Base-by-base conservation (phyloP, 2,329 filamentous ascomycete species). In the Teratosphaeria destructans region DNA sequence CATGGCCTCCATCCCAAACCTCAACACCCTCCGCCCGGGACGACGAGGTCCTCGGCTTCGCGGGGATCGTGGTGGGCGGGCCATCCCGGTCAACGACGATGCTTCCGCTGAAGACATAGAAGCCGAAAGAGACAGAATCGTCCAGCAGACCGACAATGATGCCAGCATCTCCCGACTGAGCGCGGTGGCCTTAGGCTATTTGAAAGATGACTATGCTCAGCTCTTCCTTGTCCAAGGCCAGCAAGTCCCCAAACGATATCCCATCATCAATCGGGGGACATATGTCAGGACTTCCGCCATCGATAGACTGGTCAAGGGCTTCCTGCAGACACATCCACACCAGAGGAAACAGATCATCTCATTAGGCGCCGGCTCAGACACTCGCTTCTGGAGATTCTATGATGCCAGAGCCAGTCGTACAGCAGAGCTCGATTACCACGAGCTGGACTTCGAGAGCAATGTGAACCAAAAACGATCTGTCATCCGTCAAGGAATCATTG, bases 231-330 rank as follows among this genome's bases (percentile, higher is more conserved):
- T 74, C 54, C 62, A 61, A 1, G 62, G 60, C 10, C 79, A 78
- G 61, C 76, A 79, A 16, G 68, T 78, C 1, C 77, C 83, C 12
- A 82, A 88, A 64, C 81, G 93, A 60, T 81, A 95, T 63, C 94
- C 94, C 57, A 89, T 99, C 63, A 96, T 99, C 70, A 97, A 99
- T 71, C 81, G 93, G 83, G 93, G 93, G 57, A 97, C 93, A n/a
- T 97, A 96, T 70, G 87, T 92, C 26, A 86, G 94, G 62, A 96
- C 92, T 8, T 83, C 82, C 5, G 89, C 89, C 27, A 85, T 99
- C 63, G 91, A 99, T 74, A 78, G 75, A 12, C 82, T 99, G 0
- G 83, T 97, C 49, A 73, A 82, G 57, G 78, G 77, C 7, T 97
- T 97, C 68, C 78, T 97, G 12, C 27, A 32, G n/a, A 52, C 62